Conservation (phyloP, 78 protist species). For the Parvularia atlantis region DNA sequence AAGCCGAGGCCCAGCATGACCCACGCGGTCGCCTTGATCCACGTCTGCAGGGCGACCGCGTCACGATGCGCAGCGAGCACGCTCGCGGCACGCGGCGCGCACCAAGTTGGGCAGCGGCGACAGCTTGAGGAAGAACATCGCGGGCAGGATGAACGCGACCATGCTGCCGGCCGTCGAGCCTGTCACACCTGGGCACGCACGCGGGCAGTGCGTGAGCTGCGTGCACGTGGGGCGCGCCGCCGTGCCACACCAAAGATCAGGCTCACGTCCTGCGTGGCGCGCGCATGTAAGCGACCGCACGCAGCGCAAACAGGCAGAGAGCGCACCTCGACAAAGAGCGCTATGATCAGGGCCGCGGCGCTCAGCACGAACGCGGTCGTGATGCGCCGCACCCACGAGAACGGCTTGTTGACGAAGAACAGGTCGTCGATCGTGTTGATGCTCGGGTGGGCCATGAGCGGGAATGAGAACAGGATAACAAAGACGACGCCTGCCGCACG, state of each 20-base stretch:
- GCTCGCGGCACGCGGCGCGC: no score
- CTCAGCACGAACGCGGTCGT: not conserved
- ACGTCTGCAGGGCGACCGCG: no score
- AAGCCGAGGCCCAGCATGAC: no score
- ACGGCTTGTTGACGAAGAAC: no score
- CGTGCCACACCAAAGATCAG: not conserved
- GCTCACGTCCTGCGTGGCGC: not conserved
- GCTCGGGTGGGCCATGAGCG: not conserved
- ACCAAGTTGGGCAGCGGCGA: no score
- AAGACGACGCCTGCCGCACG: not conserved
- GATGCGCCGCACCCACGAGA: not conserved
- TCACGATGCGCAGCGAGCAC: no score
- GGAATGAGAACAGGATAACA: not conserved
- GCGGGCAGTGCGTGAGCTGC: no score
- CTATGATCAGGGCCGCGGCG: not conserved
- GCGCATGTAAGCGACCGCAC: not conserved
- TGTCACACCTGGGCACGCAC: not conserved
- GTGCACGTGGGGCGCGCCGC: not conserved
- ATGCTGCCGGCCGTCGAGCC: not conserved
- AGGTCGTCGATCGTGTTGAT: not conserved
- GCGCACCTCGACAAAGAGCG: not conserved
- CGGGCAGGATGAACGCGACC: slow-evolving; percentile 4
- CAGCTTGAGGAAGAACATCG: not conserved
- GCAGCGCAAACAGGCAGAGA: not conserved
- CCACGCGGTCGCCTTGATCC: no score